Percentiles rank a stretch among this genome's conserved stretches.
Evolutionary conservation across 148 eudicot genomes (phyloP).

Genomic region (Cornus controversa): DNA sequence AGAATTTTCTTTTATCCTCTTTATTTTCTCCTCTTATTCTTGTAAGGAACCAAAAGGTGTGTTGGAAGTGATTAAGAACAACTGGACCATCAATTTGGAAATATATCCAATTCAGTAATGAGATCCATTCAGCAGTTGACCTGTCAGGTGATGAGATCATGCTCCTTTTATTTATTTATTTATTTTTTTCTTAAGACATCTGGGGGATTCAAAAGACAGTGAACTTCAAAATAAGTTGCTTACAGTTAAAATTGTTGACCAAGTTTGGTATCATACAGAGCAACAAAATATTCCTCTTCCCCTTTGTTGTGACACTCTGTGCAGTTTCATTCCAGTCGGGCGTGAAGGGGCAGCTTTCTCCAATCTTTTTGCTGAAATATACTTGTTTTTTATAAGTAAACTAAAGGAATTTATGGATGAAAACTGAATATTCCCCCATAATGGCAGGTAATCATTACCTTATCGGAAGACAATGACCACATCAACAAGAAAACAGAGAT

Average conservation of each 20-base stretch:
- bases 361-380: slow-evolving; percentile 50
- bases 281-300: slow-evolving; percentile 48
- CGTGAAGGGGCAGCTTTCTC: slow-evolving; percentile 42
- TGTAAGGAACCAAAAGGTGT: background rate
- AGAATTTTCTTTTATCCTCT: background rate
- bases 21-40: background rate
- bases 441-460: background rate
- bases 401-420: background rate
- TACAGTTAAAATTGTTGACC: background rate
- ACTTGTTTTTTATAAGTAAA: background rate
- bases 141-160: background rate
- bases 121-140: background rate
- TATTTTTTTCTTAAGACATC: background rate
- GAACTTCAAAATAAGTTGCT: background rate
- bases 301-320: slow-evolving; percentile 35
- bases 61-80: background rate
- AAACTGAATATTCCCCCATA: background rate
- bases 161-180: background rate
- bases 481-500: background rate
- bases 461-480: background rate
- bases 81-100: background rate
- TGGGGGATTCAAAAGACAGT: background rate
- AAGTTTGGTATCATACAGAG: slow-evolving; percentile 33
- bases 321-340: slow-evolving; percentile 52
- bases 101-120: background rate